These are phyloP conservation scores for Trametes sp. DNA, from an alignment of 1,284 basidiomycete species.

Conservation along the genomic window DNA sequence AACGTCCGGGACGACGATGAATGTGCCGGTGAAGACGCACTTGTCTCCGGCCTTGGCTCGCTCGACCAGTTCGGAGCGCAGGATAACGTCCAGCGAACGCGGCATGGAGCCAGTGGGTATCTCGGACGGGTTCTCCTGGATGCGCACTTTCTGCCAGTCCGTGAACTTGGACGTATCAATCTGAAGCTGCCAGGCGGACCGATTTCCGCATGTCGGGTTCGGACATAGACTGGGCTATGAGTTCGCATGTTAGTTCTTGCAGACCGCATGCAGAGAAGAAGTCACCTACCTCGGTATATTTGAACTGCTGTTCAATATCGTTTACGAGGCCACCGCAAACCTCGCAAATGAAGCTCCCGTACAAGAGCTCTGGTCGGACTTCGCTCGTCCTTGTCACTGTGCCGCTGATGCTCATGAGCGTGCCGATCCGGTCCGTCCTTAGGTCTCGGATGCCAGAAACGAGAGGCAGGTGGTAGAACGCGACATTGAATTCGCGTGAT, in stretches of 20 bases:
- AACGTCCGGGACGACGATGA: conserved; percentile 98
- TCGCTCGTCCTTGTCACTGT: conserved; percentile 98
- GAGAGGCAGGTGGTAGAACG: conserved; percentile 96
- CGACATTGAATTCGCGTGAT: conserved; percentile 93
- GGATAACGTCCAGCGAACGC: conserved; percentile 94
- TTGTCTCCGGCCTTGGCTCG: conserved; percentile 99
- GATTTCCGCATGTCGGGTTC: conserved; percentile 93
- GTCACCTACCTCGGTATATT: conserved; percentile 89
- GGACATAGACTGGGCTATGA: conserved; percentile 89
- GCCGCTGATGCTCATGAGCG: conserved; percentile 92
- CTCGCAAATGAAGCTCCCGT: conserved; percentile 93
- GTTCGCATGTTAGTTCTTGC: neutral
- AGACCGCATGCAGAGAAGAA: neutral
- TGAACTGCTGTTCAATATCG: conserved; percentile 99
- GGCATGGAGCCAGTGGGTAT: conserved; percentile 99
- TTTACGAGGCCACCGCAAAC: conserved; percentile 88
- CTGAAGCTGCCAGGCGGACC: conserved; percentile 91
- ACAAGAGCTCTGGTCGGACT: conserved; percentile 94
- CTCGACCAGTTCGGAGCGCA: conserved; percentile 95
- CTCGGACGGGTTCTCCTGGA: conserved; percentile 98
- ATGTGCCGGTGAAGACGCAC: conserved; percentile 97
- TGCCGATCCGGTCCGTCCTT: conserved; percentile 92
- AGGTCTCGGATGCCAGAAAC: conserved; percentile 96
- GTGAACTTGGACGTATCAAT: conserved; percentile 97
- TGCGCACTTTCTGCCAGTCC: conserved; percentile 99